Base-by-base conservation (phyloP, 2,329 filamentous ascomycete genomes). In the Dactylellina parvicollis region DNA sequence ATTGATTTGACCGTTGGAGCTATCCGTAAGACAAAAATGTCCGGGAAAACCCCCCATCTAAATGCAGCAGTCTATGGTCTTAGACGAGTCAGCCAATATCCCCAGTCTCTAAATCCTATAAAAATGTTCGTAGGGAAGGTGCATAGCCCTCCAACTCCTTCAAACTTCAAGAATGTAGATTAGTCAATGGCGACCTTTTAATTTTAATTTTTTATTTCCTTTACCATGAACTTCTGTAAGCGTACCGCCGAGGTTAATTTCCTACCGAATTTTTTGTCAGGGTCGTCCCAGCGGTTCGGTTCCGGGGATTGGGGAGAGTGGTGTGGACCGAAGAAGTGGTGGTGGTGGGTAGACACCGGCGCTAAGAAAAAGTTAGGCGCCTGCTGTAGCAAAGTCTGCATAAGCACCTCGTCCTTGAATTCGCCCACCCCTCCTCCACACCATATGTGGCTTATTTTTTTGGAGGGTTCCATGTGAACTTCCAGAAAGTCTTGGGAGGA, bases 311-410 rank as follows among this genome's bases (percentile, higher is more conserved):
- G 8, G 38, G 38, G 38, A 9, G 38, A 16, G n/a, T 12, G 46
- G 46, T 49, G 46, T 49, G 46, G 10, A 26, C n/a, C n/a, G n/a
- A n/a, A n/a, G n/a, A 32, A 5, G 16, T n/a, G 40, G 10, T 44
- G 10, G 36, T 28, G 30, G 32, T 50, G 16, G 44, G 50, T 10
- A 46, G 34, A n/a, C 10, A 46, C 50, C 14, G 52, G 62, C 62
- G 62, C 62, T 66, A 66, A 66, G 22, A 66, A 40, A n/a, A n/a
- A n/a, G n/a, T n/a, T 66, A 66, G 46, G 62, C 62, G 62, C 62
- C 50, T 44, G 24, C 24, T 66, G 62, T 52, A 34, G 52, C 42
- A 52, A 14, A 24, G 14, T 20, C 24, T 49, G 32, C 62, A 57
- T 49, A 56, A 56, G 9, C 12, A 9, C 34, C 30, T 36, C 52